Evolutionary conservation across 2,329 filamentous ascomycete genomes (phyloP).

Genomic region (Leptographium procerum): DNA sequence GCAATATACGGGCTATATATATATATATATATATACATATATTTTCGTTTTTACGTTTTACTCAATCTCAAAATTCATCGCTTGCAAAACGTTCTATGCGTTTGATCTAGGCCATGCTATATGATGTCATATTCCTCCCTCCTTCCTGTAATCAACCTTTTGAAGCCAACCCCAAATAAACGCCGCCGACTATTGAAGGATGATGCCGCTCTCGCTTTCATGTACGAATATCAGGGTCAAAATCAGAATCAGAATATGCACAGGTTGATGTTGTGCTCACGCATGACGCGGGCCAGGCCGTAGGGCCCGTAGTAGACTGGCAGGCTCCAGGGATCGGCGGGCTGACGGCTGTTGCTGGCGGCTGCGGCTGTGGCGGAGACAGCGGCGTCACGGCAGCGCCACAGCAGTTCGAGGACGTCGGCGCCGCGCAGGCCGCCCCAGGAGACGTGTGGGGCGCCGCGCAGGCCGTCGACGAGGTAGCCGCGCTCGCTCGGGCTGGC

Average conservation of each 20-base stretch:
- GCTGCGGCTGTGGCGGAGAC: not conserved
- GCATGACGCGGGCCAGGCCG: not conserved
- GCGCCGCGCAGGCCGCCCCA: constrained; percentile 10
- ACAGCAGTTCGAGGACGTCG: constrained; percentile 2
- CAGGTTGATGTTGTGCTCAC: not conserved
- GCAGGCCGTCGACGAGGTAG: constrained; percentile 9
- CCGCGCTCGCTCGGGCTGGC: constrained; percentile 4
- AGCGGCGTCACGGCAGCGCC: not conserved
- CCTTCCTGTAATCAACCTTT: no score
- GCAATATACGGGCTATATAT: no score
- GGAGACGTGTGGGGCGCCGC: constrained; percentile 4
- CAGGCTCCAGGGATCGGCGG: not conserved
- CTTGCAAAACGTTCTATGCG: no score
- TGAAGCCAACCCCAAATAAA: no score
- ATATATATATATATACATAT: no score
- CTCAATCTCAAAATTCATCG: no score
- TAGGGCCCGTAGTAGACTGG: not conserved
- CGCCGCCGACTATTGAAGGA: no score
- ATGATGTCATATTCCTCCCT: no score
- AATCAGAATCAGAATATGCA: not conserved
- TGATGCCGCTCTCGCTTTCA: no score
- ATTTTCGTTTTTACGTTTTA: no score
- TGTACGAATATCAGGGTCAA: no score
- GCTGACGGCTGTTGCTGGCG: not conserved
- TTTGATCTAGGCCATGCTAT: no score